Evolutionary conservation across 257 asterid species (phyloP).

Genomic region (Agastache rugosa): DNA sequence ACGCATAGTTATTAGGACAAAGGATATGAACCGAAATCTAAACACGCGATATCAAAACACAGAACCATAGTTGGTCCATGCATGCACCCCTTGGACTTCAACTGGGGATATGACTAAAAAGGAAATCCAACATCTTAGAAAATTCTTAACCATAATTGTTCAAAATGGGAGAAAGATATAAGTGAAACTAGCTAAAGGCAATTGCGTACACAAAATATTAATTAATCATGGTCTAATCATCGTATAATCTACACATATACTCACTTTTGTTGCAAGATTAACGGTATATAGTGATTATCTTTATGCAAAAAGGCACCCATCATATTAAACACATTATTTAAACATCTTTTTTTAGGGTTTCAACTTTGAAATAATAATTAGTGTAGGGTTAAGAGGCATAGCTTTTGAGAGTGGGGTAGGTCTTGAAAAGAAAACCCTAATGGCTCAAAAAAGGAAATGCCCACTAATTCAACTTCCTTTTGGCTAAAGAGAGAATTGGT

Average conservation of each 20-base stretch:
- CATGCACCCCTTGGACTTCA: not conserved
- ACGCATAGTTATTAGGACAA: no score
- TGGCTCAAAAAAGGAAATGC: conserved; percentile 65
- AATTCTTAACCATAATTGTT: not conserved
- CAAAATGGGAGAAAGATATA: not conserved
- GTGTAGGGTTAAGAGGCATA: conserved; percentile 44
- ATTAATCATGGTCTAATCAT: conserved; percentile 43
- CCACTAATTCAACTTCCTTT: conserved; percentile 68
- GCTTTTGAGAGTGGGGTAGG: conserved; percentile 50
- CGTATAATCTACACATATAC: conserved; percentile 29
- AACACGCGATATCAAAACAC: no score
- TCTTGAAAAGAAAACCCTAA: conserved; percentile 36
- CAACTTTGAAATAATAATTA: conserved; percentile 10
- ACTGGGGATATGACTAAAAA: no score
- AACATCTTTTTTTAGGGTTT: not conserved
- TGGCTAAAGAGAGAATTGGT: conserved; percentile 43
- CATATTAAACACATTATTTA: not conserved
- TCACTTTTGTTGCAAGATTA: conserved; percentile 41
- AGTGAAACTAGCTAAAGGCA: not conserved
- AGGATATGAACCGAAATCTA: no score
- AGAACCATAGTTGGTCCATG: no score
- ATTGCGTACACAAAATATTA: not conserved
- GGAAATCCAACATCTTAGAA: not conserved
- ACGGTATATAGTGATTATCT: conserved; percentile 26
- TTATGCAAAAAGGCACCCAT: conserved; percentile 27